Percentiles rank a stretch among this genome's conserved stretches.
Evolutionary conservation across 345 rosid genomes (phyloP).

Genomic region (Salix brachista): DNA sequence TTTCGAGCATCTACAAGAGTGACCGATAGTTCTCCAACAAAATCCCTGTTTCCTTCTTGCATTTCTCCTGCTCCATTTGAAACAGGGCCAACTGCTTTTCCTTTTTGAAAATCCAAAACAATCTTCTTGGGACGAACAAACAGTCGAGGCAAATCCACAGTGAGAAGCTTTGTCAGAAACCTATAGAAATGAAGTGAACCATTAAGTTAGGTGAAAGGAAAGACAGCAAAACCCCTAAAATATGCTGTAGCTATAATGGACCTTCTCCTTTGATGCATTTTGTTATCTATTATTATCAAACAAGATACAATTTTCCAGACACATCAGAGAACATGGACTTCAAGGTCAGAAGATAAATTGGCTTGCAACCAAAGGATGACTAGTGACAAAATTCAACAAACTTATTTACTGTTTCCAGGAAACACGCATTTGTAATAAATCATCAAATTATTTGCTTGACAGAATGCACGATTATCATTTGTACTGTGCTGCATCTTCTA

Average conservation of each 20-base stretch:
- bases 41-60: constrained; percentile 87
- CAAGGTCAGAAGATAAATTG: background rate
- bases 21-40: constrained; percentile 88
- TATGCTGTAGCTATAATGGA: background rate
- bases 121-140: constrained; percentile 98
- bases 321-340: background rate
- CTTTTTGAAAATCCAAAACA: constrained; percentile 92
- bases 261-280: background rate
- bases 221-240: background rate
- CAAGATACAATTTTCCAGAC: background rate
- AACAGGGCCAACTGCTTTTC: constrained; percentile 88
- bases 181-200: constrained; percentile 33
- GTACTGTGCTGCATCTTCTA: background rate
- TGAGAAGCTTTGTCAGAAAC: constrained; percentile 90
- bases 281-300: background rate
- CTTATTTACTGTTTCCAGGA: background rate
- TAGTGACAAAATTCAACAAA: background rate
- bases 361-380: background rate
- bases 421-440: background rate
- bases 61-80: constrained; percentile 70
- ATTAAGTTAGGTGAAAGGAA: background rate
- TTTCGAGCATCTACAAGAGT: constrained; percentile 94
- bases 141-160: constrained; percentile 84
- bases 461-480: background rate
- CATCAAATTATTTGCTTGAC: background rate